Percentiles rank a stretch among this genome's conserved stretches.
Evolutionary conservation across 1,284 basidiomycete species (phyloP).

Genomic region (Mycena citricolor): DNA sequence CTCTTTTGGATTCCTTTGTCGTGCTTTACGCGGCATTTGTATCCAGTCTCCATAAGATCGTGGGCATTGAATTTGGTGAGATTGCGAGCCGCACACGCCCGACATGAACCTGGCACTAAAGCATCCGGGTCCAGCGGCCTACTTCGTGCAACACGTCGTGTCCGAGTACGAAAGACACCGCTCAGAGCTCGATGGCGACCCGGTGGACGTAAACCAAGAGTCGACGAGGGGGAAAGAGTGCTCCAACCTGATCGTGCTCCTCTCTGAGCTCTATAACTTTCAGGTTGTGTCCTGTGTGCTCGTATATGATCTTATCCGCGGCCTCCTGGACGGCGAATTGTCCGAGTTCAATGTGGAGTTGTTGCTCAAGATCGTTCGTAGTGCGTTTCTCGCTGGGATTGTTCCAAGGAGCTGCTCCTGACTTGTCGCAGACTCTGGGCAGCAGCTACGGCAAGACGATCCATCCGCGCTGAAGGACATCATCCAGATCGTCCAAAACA

Average conservation of each 20-base stretch:
- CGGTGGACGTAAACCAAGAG: constrained; percentile 26
- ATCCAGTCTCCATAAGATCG: constrained; percentile 78
- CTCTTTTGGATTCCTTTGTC: constrained; percentile 88
- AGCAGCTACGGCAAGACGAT: constrained; percentile 86
- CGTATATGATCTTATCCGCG: constrained; percentile 87
- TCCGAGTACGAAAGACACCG: constrained; percentile 64
- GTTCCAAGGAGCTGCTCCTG: not conserved
- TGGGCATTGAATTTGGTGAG: constrained; percentile 90
- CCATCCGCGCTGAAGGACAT: constrained; percentile 84
- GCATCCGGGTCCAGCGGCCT: constrained; percentile 55
- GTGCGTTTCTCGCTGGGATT: constrained; percentile 47
- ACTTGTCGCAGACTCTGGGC: constrained; percentile 66
- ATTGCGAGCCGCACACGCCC: constrained; percentile 5
- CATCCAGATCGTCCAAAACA: constrained; percentile 78
- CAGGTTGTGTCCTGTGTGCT: constrained; percentile 88
- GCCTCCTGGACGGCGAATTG: constrained; percentile 66
- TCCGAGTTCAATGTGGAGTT: constrained; percentile 85
- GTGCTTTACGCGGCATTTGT: constrained; percentile 90
- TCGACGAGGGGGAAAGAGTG: constrained; percentile 74
- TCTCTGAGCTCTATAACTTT: constrained; percentile 95
- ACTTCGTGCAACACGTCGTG: constrained; percentile 73
- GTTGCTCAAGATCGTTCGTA: constrained; percentile 81
- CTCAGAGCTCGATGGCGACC: constrained; percentile 38
- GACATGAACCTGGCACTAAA: constrained; percentile 2
- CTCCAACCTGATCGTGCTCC: constrained; percentile 83